phyloP scores from a whole-genome alignment of 805 yeast genomes.

The Pichia cabralensis region DNA sequence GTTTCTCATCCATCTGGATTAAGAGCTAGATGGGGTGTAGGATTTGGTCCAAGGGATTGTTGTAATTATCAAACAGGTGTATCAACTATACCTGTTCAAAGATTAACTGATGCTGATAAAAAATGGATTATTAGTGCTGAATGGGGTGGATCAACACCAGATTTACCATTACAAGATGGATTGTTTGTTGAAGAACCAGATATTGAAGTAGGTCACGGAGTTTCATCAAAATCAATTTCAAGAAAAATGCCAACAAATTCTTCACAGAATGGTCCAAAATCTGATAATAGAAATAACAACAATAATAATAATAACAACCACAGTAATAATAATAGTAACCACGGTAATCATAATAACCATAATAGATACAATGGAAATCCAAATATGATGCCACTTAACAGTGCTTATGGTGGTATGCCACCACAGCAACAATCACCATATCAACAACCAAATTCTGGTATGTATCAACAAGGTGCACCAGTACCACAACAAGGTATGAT shows the following conservation, averaged over 20 bases:
- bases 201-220: slow-evolving; percentile 91
- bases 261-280: slow-evolving; percentile 75
- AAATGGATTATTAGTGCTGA: slow-evolving; percentile 84
- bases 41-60: slow-evolving; percentile 97
- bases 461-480: background rate
- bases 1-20: slow-evolving; percentile 53
- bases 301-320: background rate
- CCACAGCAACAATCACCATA: slow-evolving; percentile 10
- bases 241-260: slow-evolving; percentile 89
- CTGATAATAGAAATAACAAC: slow-evolving; percentile 31
- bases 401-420: slow-evolving; percentile 8
- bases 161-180: slow-evolving; percentile 68
- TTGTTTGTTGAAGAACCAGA: slow-evolving; percentile 93
- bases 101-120: slow-evolving; percentile 90
- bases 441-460: slow-evolving; percentile 6
- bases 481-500: slow-evolving; percentile 4
- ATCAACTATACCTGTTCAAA: slow-evolving; percentile 74
- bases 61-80: slow-evolving; percentile 89
- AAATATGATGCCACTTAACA: slow-evolving; percentile 14
- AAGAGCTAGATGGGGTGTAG: slow-evolving; percentile 97
- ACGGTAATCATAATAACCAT: background rate
- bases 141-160: slow-evolving; percentile 92
- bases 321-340: slow-evolving; percentile 1
- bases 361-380: slow-evolving; percentile 12
- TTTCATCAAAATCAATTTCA: slow-evolving; percentile 84